Conservation (phyloP, 139 green algal genomes). For the Tetradesmus obliquus region DNA sequence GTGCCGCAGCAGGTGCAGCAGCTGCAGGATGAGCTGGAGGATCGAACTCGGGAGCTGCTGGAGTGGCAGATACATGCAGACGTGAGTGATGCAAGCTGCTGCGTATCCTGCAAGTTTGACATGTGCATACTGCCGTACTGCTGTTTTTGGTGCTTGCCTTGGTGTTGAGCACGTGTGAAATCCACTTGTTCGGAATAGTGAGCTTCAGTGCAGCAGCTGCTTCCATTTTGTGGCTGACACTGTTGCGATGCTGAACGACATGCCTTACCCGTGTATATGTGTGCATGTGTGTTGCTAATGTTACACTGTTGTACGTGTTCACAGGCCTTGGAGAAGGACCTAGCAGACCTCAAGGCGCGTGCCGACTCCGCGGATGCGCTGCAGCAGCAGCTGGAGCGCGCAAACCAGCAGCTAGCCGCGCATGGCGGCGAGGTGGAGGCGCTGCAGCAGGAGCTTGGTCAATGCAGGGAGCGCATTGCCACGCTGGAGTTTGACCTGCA, state of each 20-base stretch:
- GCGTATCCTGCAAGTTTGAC: neutral
- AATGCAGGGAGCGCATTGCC: neutral
- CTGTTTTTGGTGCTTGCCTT: neutral
- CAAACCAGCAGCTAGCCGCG: neutral
- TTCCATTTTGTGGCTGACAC: no score
- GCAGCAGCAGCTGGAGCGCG: slow-evolving; percentile 22
- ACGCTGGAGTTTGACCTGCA: slow-evolving; percentile 22
- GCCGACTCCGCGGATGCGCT: neutral
- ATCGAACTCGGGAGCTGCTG: slow-evolving; percentile 10
- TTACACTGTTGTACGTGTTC: neutral
- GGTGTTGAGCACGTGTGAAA: no score
- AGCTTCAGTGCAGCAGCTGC: no score
- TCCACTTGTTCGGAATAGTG: no score
- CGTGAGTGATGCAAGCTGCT: slow-evolving; percentile 6
- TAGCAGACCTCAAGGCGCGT: slow-evolving; percentile 7
- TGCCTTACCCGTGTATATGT: no score
- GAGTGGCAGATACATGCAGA: slow-evolving; percentile 46
- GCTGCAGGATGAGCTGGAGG: slow-evolving; percentile 7
- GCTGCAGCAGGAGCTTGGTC: slow-evolving; percentile 33
- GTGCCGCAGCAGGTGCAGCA: neutral
- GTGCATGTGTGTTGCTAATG: no score
- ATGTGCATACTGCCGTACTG: no score
- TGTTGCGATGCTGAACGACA: no score
- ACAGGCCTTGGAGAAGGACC: slow-evolving; percentile 35
- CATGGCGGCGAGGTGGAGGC: neutral